These are phyloP conservation scores for Botryotinia convoluta DNA, from an alignment of 2,329 filamentous ascomycete species.

Conservation along the genomic window DNA sequence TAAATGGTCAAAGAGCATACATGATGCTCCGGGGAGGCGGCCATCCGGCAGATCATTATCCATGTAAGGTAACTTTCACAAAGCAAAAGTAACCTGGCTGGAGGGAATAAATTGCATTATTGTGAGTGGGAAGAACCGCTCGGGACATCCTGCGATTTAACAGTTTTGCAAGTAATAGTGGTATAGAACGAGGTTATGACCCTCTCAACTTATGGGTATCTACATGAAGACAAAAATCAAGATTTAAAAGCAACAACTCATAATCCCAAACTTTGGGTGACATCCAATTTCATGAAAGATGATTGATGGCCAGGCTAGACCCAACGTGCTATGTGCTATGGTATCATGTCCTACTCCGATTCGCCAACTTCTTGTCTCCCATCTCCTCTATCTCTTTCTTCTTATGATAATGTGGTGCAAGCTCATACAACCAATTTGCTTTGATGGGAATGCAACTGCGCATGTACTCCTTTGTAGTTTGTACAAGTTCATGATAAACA, in stretches of 20 bases:
- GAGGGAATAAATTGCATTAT: too few relatives aligned
- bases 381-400: constrained; percentile 82
- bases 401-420: constrained; percentile 94
- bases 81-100: background rate
- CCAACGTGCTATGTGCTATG: background rate
- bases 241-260: background rate
- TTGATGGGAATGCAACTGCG: constrained; percentile 82
- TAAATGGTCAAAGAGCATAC: constrained; percentile 15
- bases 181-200: background rate
- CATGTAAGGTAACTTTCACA: background rate
- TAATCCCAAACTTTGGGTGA: background rate
- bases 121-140: too few relatives aligned
- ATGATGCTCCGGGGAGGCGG: background rate
- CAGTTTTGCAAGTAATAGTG: background rate
- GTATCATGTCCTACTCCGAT: constrained; percentile 35
- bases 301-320: background rate
- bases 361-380: constrained; percentile 75
- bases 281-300: background rate
- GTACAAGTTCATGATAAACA: constrained; percentile 79
- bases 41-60: constrained; percentile 1
- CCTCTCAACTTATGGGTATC: background rate
- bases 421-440: constrained; percentile 79
- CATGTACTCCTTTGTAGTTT: constrained; percentile 91
- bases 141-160: background rate
- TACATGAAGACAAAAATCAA: background rate